Evolutionary conservation across 73 alveolate species (phyloP).

Genomic region (Uronychia binucleata): DNA sequence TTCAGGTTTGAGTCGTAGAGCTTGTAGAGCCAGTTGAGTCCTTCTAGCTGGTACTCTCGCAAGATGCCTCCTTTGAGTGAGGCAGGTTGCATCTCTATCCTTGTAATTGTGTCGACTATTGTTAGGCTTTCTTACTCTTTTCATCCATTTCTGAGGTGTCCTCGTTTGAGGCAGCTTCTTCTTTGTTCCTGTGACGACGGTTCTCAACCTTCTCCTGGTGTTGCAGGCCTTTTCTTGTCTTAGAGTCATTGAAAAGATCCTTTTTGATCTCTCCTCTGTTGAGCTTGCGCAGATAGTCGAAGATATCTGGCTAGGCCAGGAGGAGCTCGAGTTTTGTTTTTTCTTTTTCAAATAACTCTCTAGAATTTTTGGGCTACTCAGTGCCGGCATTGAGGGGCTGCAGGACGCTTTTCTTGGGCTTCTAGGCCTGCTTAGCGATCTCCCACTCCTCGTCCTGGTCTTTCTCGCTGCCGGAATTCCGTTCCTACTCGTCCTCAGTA

Average conservation of each 20-base stretch:
- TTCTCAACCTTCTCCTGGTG: neutral
- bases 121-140: neutral
- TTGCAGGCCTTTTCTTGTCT: neutral
- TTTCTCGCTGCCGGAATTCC: neutral
- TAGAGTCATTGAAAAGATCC: neutral
- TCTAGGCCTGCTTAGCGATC: neutral
- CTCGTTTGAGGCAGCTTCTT: slow-evolving; percentile 7
- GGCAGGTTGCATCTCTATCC: slow-evolving; percentile 84
- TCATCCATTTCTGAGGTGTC: slow-evolving; percentile 15
- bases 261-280: slow-evolving; percentile 52
- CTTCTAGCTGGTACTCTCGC: slow-evolving; percentile 93
- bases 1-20: slow-evolving; percentile 85
- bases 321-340: slow-evolving; percentile 61
- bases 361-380: slow-evolving; percentile 6
- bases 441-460: slow-evolving; percentile 13
- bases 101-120: neutral
- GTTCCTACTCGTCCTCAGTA: neutral
- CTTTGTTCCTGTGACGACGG: slow-evolving; percentile 7
- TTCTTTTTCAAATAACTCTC: slow-evolving; percentile 14
- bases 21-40: slow-evolving; percentile 92
- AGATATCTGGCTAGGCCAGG: slow-evolving; percentile 58
- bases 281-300: slow-evolving; percentile 50
- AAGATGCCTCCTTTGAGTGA: slow-evolving; percentile 79
- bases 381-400: neutral
- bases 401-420: neutral